Percentiles rank a stretch among this genome's conserved stretches.
Conservation (phyloP, 2,329 filamentous ascomycete species). For the Aspergillus niger region DNA sequence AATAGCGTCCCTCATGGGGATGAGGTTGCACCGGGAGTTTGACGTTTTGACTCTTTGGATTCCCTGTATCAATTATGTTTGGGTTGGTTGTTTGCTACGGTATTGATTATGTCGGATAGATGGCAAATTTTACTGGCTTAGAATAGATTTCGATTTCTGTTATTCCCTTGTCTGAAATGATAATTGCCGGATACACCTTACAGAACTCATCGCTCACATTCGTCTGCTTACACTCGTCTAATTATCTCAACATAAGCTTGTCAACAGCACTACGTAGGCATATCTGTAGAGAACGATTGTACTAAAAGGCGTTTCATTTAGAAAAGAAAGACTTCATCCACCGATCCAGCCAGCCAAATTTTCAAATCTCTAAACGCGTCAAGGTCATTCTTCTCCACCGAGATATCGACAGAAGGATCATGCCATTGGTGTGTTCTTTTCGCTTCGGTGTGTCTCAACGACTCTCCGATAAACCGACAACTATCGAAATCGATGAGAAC, state of each 20-base stretch:
- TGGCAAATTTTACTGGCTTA: not conserved
- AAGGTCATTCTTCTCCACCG: slow-evolving; percentile 22
- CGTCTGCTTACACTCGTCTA: too few species aligned
- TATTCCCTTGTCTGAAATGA: too few species aligned
- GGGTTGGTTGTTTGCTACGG: not conserved
- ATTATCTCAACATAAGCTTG: too few species aligned
- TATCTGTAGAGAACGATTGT: too few species aligned
- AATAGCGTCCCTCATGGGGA: slow-evolving; percentile 12
- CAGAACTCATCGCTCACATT: too few species aligned
- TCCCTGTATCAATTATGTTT: not conserved
- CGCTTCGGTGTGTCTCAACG: slow-evolving; percentile 16
- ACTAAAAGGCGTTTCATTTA: too few species aligned
- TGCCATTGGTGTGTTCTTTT: slow-evolving; percentile 27
- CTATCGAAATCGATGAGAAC: slow-evolving; percentile 36
- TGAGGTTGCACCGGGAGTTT: not conserved
- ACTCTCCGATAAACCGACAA: slow-evolving; percentile 27
- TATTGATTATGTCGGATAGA: not conserved
- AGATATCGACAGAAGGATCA: slow-evolving; percentile 17
- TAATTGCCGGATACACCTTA: too few species aligned
- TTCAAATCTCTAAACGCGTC: slow-evolving; percentile 22
- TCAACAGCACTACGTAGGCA: too few species aligned
- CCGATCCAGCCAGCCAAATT: slow-evolving; percentile 18
- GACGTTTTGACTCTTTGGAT: not conserved
- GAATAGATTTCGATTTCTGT: too few species aligned
- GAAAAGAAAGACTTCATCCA: slow-evolving; percentile 11